A percentile compares a stretch with the other conserved stretches of the same genome.
Evolutionary conservation across 768 basidiomycete species (phyloP).

Genomic region (Mycena rosella): DNA sequence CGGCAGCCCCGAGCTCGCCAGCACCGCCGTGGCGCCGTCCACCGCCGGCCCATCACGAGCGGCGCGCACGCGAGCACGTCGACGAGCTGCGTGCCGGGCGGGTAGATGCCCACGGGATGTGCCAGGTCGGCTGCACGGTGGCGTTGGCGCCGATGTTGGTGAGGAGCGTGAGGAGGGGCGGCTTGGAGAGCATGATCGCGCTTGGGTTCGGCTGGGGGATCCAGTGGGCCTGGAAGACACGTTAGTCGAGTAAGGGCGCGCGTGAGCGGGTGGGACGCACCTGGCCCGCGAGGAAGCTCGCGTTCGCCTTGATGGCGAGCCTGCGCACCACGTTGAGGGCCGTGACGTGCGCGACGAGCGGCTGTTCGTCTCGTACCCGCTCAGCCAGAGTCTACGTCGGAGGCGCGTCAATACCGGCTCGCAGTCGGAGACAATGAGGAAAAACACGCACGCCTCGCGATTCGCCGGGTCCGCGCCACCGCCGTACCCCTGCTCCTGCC

Average conservation of each 20-base stretch:
- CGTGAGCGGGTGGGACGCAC: neutral
- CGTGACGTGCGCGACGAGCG: slow-evolving; percentile 60
- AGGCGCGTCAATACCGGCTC: neutral
- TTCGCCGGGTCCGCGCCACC: slow-evolving; percentile 51
- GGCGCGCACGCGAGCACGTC: slow-evolving; percentile 65
- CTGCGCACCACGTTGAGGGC: slow-evolving; percentile 67
- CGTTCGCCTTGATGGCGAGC: slow-evolving; percentile 57
- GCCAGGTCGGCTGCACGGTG: slow-evolving; percentile 54
- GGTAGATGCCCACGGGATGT: slow-evolving; percentile 55
- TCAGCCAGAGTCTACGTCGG: slow-evolving; percentile 67
- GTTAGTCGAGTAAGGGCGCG: neutral
- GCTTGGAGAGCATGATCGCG: slow-evolving; percentile 64
- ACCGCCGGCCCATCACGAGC: slow-evolving; percentile 47
- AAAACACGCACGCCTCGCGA: slow-evolving; percentile 63
- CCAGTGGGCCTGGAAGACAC: slow-evolving; percentile 58
- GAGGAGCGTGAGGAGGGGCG: slow-evolving; percentile 68
- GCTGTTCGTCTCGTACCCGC: slow-evolving; percentile 62
- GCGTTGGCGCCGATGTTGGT: slow-evolving; percentile 64
- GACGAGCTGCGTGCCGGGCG: slow-evolving; percentile 57
- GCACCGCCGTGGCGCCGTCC: slow-evolving; percentile 56
- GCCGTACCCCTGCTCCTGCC: slow-evolving; percentile 4
- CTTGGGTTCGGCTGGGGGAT: slow-evolving; percentile 52
- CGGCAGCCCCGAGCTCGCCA: slow-evolving; percentile 60
- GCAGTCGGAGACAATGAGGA: neutral
- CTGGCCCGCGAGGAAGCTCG: slow-evolving; percentile 57